Conservation (phyloP, 2,329 filamentous ascomycete species). For the Parastagonospora nodorum region DNA sequence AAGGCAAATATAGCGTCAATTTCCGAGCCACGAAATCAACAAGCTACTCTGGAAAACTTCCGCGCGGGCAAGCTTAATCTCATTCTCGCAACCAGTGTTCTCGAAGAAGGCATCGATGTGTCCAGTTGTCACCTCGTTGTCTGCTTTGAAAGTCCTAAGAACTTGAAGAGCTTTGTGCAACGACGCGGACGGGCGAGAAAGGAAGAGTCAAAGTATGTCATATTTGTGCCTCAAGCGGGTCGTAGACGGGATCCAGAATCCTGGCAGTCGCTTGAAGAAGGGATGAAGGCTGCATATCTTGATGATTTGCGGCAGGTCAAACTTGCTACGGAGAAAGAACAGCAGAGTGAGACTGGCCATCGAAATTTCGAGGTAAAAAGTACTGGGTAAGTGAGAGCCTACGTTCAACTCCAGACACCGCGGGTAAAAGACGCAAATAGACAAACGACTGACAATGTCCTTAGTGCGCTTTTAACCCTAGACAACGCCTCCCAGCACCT, state of each 20-base stretch:
- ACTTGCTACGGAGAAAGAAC: slow-evolving; percentile 50
- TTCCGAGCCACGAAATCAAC: slow-evolving; percentile 53
- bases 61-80: slow-evolving; percentile 59
- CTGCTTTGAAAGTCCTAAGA: slow-evolving; percentile 66
- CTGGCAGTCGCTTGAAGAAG: slow-evolving; percentile 71
- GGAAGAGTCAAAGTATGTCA: slow-evolving; percentile 59
- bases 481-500: slow-evolving; percentile 78
- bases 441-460: not conserved
- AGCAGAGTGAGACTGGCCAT: slow-evolving; percentile 54
- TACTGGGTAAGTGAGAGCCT: slow-evolving; percentile 32
- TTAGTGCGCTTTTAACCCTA: slow-evolving; percentile 70
- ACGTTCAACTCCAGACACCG: not conserved
- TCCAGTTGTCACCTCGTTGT: slow-evolving; percentile 68
- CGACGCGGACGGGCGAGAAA: slow-evolving; percentile 67
- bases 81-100: slow-evolving; percentile 62
- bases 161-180: slow-evolving; percentile 69
- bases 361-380: slow-evolving; percentile 24
- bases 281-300: slow-evolving; percentile 74
- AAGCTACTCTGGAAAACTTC: slow-evolving; percentile 60
- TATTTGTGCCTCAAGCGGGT: slow-evolving; percentile 52
- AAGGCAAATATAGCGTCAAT: slow-evolving; percentile 57
- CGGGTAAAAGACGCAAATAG: not conserved
- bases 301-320: slow-evolving; percentile 63
- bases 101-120: slow-evolving; percentile 67
- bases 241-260: slow-evolving; percentile 46